Evolutionary conservation across 768 basidiomycete genomes (phyloP).

Genomic region (Auriscalpium orientale): DNA sequence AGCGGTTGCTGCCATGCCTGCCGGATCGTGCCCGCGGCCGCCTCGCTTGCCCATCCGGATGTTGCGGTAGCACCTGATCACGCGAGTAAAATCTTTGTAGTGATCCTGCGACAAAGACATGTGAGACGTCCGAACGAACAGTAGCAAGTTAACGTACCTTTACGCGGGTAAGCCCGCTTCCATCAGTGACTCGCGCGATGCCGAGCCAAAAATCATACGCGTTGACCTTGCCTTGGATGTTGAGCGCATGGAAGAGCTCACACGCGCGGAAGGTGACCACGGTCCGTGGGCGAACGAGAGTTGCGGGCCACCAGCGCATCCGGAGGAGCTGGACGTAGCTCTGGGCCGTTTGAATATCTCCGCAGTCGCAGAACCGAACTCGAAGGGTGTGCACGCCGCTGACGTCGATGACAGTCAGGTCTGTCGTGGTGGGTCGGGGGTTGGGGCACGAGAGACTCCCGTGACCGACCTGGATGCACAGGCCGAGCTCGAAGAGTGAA

Average conservation of each 20-base stretch:
- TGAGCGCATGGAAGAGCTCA: slow-evolving; percentile 4
- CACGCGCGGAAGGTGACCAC: slow-evolving; percentile 10
- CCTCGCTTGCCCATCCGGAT: slow-evolving; percentile 15
- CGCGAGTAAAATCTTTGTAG: slow-evolving; percentile 4
- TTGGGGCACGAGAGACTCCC: background rate
- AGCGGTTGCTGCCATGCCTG: slow-evolving; percentile 1
- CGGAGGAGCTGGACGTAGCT: slow-evolving; percentile 1
- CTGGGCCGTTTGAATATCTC: background rate
- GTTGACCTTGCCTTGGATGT: slow-evolving; percentile 7
- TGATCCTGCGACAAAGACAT: too few relatives aligned
- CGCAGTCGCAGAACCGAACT: background rate
- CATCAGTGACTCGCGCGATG: slow-evolving; percentile 5
- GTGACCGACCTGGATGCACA: background rate
- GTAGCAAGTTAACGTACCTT: too few relatives aligned
- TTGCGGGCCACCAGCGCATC: slow-evolving; percentile 12
- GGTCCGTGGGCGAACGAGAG: slow-evolving; percentile 3
- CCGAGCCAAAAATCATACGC: slow-evolving; percentile 9
- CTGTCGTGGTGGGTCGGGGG: background rate
- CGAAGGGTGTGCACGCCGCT: background rate
- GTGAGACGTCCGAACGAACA: too few relatives aligned
- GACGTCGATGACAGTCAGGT: background rate
- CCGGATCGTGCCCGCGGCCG: slow-evolving; percentile 15
- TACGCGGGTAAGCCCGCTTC: background rate
- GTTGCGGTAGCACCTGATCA: slow-evolving; percentile 15
- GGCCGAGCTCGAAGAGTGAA: too few relatives aligned